Evolutionary conservation across 2,329 filamentous ascomycete species (phyloP).

Genomic region (Alternaria ventricosa): DNA sequence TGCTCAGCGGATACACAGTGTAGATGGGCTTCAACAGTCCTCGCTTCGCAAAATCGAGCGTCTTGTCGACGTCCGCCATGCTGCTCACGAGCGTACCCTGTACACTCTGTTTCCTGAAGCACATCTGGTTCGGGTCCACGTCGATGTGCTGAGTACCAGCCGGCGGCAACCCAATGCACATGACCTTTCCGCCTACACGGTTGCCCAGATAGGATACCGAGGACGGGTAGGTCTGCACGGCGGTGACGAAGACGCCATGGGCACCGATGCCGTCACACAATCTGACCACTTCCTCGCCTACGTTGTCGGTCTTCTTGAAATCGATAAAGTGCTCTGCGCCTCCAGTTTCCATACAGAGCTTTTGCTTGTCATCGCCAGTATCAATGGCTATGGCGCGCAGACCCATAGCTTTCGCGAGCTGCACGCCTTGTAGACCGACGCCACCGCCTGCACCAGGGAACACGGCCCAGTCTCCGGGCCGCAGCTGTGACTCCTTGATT

Average conservation of each 20-base stretch:
- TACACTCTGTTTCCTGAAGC: constrained; percentile 45
- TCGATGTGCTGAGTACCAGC: constrained; percentile 39
- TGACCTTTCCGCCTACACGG: constrained; percentile 58
- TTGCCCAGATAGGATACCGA: constrained; percentile 48
- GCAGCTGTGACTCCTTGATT: constrained; percentile 58
- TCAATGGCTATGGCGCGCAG: constrained; percentile 47
- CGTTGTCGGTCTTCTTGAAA: constrained; percentile 43
- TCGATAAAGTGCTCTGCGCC: constrained; percentile 50
- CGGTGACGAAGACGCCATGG: constrained; percentile 50
- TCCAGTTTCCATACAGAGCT: constrained; percentile 39
- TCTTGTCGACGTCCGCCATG: constrained; percentile 57
- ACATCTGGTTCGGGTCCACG: constrained; percentile 44
- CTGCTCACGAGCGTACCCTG: constrained; percentile 53
- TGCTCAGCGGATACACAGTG: constrained; percentile 56
- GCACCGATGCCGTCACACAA: constrained; percentile 47
- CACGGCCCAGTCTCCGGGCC: constrained; percentile 61
- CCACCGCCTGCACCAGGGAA: constrained; percentile 63
- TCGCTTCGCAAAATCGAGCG: constrained; percentile 57
- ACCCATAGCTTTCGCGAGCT: constrained; percentile 51
- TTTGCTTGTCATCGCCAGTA: constrained; percentile 44
- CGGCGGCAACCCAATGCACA: constrained; percentile 58
- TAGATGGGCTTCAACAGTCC: constrained; percentile 59
- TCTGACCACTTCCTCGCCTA: constrained; percentile 43
- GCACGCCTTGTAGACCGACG: constrained; percentile 65
- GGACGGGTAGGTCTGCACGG: constrained; percentile 40